Evolutionary conservation across 768 basidiomycete genomes (phyloP), one percentile per base, ranked within the genome.

Genomic region (Tulasnella sp.): DNA sequence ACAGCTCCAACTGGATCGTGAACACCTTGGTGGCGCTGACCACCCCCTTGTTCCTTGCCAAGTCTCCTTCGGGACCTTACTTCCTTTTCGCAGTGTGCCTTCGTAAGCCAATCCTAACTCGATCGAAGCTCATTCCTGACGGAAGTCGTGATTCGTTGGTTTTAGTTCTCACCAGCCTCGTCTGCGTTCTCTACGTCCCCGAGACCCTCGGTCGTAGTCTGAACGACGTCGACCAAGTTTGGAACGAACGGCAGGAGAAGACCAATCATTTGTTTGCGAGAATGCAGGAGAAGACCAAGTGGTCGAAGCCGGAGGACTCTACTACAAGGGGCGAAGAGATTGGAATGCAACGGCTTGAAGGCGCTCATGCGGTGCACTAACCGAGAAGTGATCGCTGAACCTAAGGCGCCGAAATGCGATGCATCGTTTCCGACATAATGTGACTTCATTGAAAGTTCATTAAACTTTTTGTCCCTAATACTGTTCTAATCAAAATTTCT

Each of bases 1-100:
- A 81, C 68, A 80, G 81, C 37, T 75, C 81, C 35, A 82, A 83
- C 74, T 83, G 83, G 80, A 76, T 76, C 39, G 78, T 84, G 26
- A 84, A 84, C 77, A 84, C 81, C 75, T 67, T 78, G 37, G 81
- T 85, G 72, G 83, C 84, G 11, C 78, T 83, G 75, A 80, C 83
- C 29, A 83, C 84, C 16, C 83, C 84, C 19, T 76, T 83, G 39
- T 86, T 85, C 79, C 81, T 85, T 64, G 77, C 79, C 3, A 76
- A 79, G 62, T 84, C 82, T 7, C 79, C 81, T 7, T 85, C 81
- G 1, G 84, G 83, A 1, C 83, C 83, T 0, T 85, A 84, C 75
- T 85, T 85, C 77, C 76, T 84, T 62, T 85, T 84, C 69, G 81
- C 82, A 34, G 75, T 75, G n/a, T 81, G 74, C 67, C 74, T 74